Conservation (phyloP, 768 basidiomycete species). For the Phallus indusiatus region DNA sequence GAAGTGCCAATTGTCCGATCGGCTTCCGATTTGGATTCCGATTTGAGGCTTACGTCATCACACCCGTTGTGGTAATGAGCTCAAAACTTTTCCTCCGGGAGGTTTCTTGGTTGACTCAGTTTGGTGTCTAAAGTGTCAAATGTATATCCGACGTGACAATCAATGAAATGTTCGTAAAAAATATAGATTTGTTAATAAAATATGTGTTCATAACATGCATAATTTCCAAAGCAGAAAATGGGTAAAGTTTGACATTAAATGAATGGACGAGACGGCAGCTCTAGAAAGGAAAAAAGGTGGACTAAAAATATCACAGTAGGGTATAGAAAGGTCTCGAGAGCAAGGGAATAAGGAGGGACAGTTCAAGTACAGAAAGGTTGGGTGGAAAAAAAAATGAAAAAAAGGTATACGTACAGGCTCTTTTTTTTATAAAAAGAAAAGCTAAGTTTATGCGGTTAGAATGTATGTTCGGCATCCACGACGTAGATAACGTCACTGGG, state of each 20-base stretch:
- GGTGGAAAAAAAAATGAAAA: not conserved
- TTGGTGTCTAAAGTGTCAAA: too few species aligned
- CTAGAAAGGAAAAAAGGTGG: not conserved
- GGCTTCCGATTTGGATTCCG: too few species aligned
- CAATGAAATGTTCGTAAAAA: too few species aligned
- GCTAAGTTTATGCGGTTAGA: not conserved
- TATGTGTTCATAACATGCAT: too few species aligned
- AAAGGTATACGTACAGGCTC: not conserved
- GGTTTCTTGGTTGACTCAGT: too few species aligned
- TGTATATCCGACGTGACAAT: too few species aligned
- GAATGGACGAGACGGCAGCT: not conserved
- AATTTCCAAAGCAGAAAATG: not conserved
- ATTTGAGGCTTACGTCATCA: too few species aligned
- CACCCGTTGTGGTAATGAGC: too few species aligned
- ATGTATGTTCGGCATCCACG: slow-evolving; percentile 45
- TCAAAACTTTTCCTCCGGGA: too few species aligned
- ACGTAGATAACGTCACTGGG: slow-evolving; percentile 85
- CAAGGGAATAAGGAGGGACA: not conserved
- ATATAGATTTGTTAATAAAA: too few species aligned
- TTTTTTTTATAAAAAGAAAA: not conserved
- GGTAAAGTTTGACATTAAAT: not conserved
- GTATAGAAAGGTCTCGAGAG: not conserved
- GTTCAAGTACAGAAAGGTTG: not conserved
- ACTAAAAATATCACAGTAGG: not conserved
- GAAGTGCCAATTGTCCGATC: too few species aligned